Evolutionary conservation across 2,329 filamentous ascomycete genomes (phyloP), one percentile per base, ranked within the genome.

Genomic region (Boeremia exigua): DNA sequence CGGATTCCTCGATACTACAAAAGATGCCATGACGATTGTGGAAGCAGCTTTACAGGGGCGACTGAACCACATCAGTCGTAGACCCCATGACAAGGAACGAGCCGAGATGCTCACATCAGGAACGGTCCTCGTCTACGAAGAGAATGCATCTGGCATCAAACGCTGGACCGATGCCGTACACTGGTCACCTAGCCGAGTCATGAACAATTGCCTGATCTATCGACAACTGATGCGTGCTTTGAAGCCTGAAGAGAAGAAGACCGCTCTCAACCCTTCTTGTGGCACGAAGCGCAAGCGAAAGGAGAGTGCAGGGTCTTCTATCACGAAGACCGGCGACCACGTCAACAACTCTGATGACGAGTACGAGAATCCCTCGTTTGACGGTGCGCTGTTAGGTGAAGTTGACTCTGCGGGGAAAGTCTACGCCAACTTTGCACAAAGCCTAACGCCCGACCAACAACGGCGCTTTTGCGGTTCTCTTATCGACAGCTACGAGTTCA

Each of bases 111-210:
- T 96, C 70, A 85, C 85, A 63, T 96, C 91, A 64, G 93, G 93
- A 32, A 89, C 89, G 63, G 85, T 96, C 42, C 95, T 96, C 76
- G 91, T 96, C 62, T 97, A 96, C 74, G 92, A 96, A 69, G 92
- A 96, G 73, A 88, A 91, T 58, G 88, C 91, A 0, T 96, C 92
- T 0, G 92, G 92, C 5, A 96, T 96, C 78, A 96, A 96, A 78
- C 84, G 93, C 52, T 97, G 93, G 93, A 96, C 92, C 0, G 93
- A 97, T 65, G 92, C 93, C 12, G 86, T 94, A 10, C 88, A 89
- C 6, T 97, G 93, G 93, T 96, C 91, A 65, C 93, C 93, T 0
- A 96, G 88, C 74, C 88, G 90, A 14, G 94, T 96, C 43, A 81
- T 94, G 43, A 89, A 88, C 55, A 95, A 95, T 71, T 96, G 92